Base-by-base conservation (phyloP, 2,329 filamentous ascomycete genomes). In the Thielaviopsis punctulata region DNA sequence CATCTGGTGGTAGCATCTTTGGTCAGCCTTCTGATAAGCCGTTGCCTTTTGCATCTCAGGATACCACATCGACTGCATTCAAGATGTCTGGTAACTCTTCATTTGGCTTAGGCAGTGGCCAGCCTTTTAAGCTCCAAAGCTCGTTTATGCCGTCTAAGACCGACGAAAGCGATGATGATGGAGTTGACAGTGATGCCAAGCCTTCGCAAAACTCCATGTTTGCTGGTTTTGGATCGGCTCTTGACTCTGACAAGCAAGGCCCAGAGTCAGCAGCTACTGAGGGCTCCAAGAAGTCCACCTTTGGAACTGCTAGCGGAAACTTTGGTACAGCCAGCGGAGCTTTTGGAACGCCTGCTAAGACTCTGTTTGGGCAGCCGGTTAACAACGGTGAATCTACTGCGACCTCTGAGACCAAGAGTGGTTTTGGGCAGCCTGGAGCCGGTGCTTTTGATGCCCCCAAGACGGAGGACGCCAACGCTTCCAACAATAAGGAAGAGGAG, bases 131-230 rank as follows among this genome's bases (percentile, higher is more conserved):
- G 58, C 68, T 86, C 15, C 73, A 75, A 39, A 80, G 77, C 25
- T 80, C 76, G 1, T 87, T 86, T 66, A 78, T 80, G 59, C 71
- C 73, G 8, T 81, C 85, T 57, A 72, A 75, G 5, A 71, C 72
- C 45, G 70, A 75, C 1, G 79, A 77, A 54, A 79, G 77, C 55
- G 73, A 83, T 22, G 77, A 82, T 54, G 65, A 83, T 22, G 77
- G 82, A 53, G 65, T 72, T 33, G 69, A 73, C 73, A 15, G 62
- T 64, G 21, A 63, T 64, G n/a, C 58, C 62, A 19, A 64, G 65
- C 30, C 59, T 10, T 50, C 59, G n/a, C 68, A 68, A 5, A 39
- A 21, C 12, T 69, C 70, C 4, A 58, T 83, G 57, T 84, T 86
- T 60, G 76, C 76, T 50, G 72, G 68, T 9, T 84, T 86, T 62